Evolutionary conservation across 2,329 filamentous ascomycete species (phyloP), one percentile per base, ranked within the genome.

Genomic region (Colletotrichum orbiculare): DNA sequence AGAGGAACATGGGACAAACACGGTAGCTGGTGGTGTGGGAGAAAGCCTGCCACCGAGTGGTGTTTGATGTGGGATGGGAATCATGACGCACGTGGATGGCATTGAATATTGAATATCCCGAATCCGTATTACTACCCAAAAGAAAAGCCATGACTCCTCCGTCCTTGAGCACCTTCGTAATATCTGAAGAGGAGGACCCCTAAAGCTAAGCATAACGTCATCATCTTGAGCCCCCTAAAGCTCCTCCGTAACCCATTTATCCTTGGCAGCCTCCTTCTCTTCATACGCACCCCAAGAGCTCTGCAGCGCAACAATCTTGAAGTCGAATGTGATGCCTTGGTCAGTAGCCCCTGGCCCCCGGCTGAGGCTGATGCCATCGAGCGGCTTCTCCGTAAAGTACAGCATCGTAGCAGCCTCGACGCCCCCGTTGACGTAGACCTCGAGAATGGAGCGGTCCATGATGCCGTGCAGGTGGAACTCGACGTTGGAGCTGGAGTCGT

Each of bases 381-480:
- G 64, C 46, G 64, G 59, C 41, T 59, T 59, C 15, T 66, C 60
- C 1, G 73, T 54, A 53, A 75, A 77, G 63, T 75, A 78, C 0
- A 68, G 73, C 41, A 71, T 71, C 0, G 76, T 77, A 6, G 71
- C 73, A 43, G 73, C 73, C 35, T 78, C 74, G 4, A 75, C 64
- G 8, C 76, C 77, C 9, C 70, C 72, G 43, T 77, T 69, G 25
- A 78, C 57, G 49, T 78, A 78, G 0, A 77, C 69, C 55, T 78
- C 77, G 1, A 77, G 60, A 3, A 78, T 69, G 1, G 76, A 78
- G 6, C 76, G 71, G 42, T 78, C 76, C 12, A 78, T 66, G 2
- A 78, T 70, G 13, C 76, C 77, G 11, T 69, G 74, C 37, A 77
- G 73, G 0, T 74, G 76, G 60, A 76, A 78, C 56, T 75, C 75